Conservation (phyloP, 2,329 filamentous ascomycete genomes). For the Fusarium sterilihyphosum region DNA sequence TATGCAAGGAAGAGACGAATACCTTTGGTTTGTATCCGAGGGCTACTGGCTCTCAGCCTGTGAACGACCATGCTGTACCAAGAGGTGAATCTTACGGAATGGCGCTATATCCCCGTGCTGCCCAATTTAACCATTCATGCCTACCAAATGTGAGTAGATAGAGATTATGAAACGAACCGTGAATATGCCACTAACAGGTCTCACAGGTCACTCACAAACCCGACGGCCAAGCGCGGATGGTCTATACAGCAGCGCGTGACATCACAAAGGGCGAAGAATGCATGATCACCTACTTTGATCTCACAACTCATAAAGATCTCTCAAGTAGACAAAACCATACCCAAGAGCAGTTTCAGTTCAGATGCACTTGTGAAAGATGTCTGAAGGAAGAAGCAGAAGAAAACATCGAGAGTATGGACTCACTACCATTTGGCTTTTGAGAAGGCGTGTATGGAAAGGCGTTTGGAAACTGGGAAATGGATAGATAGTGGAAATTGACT, state of each 20-base stretch:
- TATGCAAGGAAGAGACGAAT: constrained; percentile 46
- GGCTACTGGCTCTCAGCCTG: constrained; percentile 33
- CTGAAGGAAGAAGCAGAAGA: constrained; percentile 35
- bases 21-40: constrained; percentile 43
- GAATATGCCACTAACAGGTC: neutral
- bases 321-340: constrained; percentile 28
- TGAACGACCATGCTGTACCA: constrained; percentile 6
- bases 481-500: fast-evolving
- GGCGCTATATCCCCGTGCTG: constrained; percentile 41
- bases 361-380: constrained; percentile 41
- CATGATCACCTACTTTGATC: constrained; percentile 44
- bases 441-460: neutral
- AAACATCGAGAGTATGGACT: constrained; percentile 36
- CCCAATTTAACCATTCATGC: constrained; percentile 46
- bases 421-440: constrained; percentile 31
- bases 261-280: constrained; percentile 41
- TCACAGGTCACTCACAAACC: constrained; percentile 41
- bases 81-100: constrained; percentile 43
- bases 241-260: constrained; percentile 40
- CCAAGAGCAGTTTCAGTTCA: constrained; percentile 39
- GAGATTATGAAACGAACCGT: fast-evolving
- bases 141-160: constrained; percentile 39
- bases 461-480: neutral
- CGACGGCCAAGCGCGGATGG: constrained; percentile 37
- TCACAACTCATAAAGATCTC: constrained; percentile 23